Conservation (phyloP, 257 asterid species). For the Solanum piurae region DNA sequence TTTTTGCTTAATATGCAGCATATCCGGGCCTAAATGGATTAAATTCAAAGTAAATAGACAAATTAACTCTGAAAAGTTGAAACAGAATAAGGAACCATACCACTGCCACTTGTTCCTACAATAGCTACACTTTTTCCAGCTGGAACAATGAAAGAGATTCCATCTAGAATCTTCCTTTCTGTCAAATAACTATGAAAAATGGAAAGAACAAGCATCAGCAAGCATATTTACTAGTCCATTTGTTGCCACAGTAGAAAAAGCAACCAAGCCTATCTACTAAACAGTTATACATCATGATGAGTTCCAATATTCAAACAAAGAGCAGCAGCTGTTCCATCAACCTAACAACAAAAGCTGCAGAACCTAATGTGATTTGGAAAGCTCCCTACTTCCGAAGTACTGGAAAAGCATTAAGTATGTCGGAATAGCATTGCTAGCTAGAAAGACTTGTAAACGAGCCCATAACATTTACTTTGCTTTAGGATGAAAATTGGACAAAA, state of each 20-base stretch:
- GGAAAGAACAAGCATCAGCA: conserved; percentile 6
- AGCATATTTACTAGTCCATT: not conserved
- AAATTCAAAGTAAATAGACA: not conserved
- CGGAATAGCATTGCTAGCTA: not conserved
- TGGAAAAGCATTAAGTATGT: not conserved
- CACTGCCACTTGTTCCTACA: conserved; percentile 99
- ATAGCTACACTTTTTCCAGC: conserved; percentile 99
- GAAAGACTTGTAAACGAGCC: not conserved
- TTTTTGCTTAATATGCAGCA: not conserved
- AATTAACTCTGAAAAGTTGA: not conserved
- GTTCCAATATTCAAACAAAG: not conserved
- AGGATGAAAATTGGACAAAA: not conserved
- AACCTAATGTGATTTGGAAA: not conserved
- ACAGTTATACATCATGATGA: not conserved
- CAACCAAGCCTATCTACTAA: not conserved
- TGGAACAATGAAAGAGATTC: conserved; percentile 78
- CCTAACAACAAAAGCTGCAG: not conserved
- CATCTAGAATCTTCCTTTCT: conserved; percentile 92
- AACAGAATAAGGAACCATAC: conserved; percentile 32
- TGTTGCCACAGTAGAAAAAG: not conserved
- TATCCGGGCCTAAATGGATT: not conserved
- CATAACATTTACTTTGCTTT: not conserved
- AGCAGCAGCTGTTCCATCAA: not conserved
- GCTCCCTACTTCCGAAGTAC: not conserved
- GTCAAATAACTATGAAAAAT: conserved; percentile 48